Evolutionary conservation across 2,329 filamentous ascomycete species (phyloP), one percentile per base, ranked within the genome.

Genomic region (Magnaporthales sp.): DNA sequence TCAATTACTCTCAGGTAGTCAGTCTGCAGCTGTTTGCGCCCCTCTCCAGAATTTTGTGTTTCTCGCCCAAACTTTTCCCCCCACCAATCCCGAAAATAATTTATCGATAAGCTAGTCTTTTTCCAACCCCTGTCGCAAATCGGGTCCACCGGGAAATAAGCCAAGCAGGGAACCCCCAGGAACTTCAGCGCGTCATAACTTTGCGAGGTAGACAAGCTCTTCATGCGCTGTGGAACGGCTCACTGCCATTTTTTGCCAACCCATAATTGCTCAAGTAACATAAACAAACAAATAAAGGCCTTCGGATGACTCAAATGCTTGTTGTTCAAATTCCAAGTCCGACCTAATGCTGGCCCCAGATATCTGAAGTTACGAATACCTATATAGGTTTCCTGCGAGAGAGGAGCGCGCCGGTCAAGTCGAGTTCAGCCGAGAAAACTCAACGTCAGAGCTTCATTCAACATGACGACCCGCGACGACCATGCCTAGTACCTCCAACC

Each of bases 401-500:
- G 4, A 13, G 11, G 5, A 24, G 54, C n/a, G 10, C 54, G 22
- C 54, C 54, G 26, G 24, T 27, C 11, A 10, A 58, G 22, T 58
- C 22, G 10, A 58, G 54, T 13, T 13, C 22, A 24, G 54, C 54
- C 54, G 9, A 13, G 26, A 58, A 27, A 13, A 13, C 8, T n/a
- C 54, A 58, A 63, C 61, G 29, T 63, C 61, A 38, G 24, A 38
- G 31, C 46, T 64, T 63, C 30, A 61, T 64, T 56, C 46, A 56
- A 32, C 64, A 66, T 66, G 64, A 56, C 31, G 64, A 66, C 29
- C 64, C 51, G 62, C 30, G 22, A 11, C 62, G 11, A 66, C 71
- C 69, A 77, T 77, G 75, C 70, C 74, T 68, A 76, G 74, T 69
- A 70, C 72, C 51, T 69, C 74, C 54, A 73, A 72, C 70, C 74